Conservation (phyloP, 2,329 filamentous ascomycete genomes). For the Exophiala viscosa region DNA sequence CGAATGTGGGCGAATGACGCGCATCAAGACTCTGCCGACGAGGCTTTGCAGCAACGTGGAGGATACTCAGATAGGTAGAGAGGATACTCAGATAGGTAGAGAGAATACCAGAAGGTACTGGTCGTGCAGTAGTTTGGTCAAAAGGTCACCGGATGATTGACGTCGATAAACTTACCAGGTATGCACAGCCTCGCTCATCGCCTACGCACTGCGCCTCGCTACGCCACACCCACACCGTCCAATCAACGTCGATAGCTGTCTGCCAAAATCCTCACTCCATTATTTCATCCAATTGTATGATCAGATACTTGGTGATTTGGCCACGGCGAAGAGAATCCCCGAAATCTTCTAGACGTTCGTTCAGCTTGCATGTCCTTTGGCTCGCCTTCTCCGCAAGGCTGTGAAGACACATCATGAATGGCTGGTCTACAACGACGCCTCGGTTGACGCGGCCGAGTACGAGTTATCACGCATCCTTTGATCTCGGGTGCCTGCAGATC, state of each 20-base stretch:
- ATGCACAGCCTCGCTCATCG: background rate
- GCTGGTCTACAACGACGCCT: background rate
- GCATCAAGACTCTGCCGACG: no score
- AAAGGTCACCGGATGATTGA: background rate
- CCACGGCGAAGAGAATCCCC: background rate
- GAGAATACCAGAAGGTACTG: no score
- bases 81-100: no score
- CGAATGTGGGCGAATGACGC: no score
- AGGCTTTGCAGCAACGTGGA: no score
- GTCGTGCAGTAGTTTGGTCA: background rate
- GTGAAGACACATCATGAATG: background rate
- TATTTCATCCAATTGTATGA: background rate
- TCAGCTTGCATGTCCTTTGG: background rate
- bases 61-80: no score
- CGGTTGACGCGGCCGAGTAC: background rate
- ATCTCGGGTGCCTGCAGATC: background rate
- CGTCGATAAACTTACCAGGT: background rate
- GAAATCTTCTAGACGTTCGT: background rate
- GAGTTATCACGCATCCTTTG: background rate
- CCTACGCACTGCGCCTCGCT: background rate
- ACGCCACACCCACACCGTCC: background rate
- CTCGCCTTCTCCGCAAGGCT: background rate
- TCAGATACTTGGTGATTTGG: background rate
- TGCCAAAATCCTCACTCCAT: conserved; percentile 1
- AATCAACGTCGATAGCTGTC: background rate